Evolutionary conservation across 23 red algal genomes (phyloP).

Genomic region (Gracilaria domingensis): DNA sequence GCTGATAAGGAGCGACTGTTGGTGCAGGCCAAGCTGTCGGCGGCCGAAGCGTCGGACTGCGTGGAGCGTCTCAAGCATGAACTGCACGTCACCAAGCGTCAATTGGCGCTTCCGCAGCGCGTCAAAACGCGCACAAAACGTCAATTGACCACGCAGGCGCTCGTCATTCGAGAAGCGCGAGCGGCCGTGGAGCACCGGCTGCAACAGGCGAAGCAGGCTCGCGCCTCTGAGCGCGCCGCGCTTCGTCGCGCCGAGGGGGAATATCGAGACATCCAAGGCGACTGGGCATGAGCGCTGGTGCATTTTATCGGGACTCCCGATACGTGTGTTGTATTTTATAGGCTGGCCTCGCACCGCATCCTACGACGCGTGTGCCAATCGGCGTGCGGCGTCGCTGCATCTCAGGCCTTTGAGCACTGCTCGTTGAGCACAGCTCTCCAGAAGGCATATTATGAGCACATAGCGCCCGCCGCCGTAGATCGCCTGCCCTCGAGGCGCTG

Average conservation of each 20-base stretch:
- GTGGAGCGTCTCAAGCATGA: slow-evolving; percentile 57
- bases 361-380: background rate
- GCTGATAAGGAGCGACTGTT: slow-evolving; percentile 64
- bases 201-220: background rate
- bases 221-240: slow-evolving; percentile 27
- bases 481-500: background rate
- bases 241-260: slow-evolving; percentile 26
- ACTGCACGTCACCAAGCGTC: slow-evolving; percentile 22
- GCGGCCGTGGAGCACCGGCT: slow-evolving; percentile 14
- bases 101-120: slow-evolving; percentile 42
- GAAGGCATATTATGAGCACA: too few relatives aligned
- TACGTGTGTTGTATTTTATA: too few relatives aligned
- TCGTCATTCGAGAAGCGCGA: slow-evolving; percentile 39
- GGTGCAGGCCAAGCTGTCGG: slow-evolving; percentile 59
- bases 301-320: background rate
- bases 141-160: slow-evolving; percentile 4
- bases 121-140: slow-evolving; percentile 30
- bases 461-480: too few relatives aligned
- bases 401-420: background rate
- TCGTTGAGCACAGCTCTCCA: too few relatives aligned
- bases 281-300: slow-evolving; percentile 57
- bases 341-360: too few relatives aligned
- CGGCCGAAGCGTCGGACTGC: slow-evolving; percentile 49
- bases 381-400: background rate
- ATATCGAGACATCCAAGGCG: slow-evolving; percentile 60